Conservation (phyloP, 257 asterid genomes). For the Henckelia pumila region DNA sequence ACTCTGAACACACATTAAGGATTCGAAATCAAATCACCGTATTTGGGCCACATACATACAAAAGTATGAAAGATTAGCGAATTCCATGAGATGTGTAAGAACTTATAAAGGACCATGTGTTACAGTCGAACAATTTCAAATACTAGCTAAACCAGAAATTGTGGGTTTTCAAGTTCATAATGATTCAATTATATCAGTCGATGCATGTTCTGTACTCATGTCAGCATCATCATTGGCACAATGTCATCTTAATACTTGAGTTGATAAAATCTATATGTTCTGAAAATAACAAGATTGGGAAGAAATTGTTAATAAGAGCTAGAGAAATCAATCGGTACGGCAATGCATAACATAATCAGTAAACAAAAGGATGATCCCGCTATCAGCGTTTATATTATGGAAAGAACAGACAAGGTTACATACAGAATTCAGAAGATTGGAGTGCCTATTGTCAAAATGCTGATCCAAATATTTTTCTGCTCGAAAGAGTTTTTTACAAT, state of each 20-base stretch:
- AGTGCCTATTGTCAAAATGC: conserved; percentile 92
- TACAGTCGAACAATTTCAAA: background rate
- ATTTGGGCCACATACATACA: background rate
- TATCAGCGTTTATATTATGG: conserved; percentile 12
- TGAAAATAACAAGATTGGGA: conserved; percentile 9
- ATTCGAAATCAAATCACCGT: conserved; percentile 12
- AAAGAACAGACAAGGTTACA: conserved; percentile 28
- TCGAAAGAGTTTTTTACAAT: conserved; percentile 78
- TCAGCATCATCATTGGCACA: background rate
- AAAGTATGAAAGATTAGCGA: background rate
- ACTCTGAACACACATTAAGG: conserved; percentile 46
- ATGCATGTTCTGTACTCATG: background rate
- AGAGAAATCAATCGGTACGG: conserved; percentile 8
- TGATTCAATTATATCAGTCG: background rate
- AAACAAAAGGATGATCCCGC: conserved; percentile 12
- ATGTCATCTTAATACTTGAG: background rate
- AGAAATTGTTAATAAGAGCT: background rate
- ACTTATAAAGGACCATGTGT: background rate
- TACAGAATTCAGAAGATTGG: conserved; percentile 79
- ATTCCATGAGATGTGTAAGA: background rate
- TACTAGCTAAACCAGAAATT: background rate
- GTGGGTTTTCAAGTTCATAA: background rate
- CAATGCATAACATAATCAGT: background rate
- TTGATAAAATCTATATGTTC: background rate
- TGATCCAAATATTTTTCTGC: conserved; percentile 84